phyloP scores from a whole-genome alignment of 2,329 filamentous ascomycete species.

The Phialocephala sp. region DNA sequence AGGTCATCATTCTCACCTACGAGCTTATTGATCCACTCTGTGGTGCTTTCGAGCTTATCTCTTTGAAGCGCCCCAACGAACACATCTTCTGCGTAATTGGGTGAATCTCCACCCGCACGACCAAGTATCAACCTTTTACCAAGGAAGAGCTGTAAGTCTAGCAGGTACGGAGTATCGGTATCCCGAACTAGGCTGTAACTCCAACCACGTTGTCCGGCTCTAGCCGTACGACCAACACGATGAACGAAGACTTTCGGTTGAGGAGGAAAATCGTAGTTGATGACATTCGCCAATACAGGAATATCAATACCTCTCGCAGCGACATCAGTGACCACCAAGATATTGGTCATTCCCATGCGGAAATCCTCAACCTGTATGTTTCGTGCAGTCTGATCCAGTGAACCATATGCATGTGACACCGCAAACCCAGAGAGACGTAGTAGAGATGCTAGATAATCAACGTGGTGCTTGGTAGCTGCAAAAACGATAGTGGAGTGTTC shows the following conservation, averaged over 20 bases:
- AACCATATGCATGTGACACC: conserved; percentile 93
- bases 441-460: conserved; percentile 88
- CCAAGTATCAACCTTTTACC: conserved; percentile 83
- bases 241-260: conserved; percentile 98
- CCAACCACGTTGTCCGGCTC: conserved; percentile 93
- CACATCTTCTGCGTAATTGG: conserved; percentile 82
- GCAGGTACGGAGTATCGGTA: conserved; percentile 85
- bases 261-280: conserved; percentile 98
- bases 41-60: conserved; percentile 73
- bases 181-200: conserved; percentile 91
- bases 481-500: conserved; percentile 95
- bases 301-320: conserved; percentile 98
- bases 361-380: conserved; percentile 93
- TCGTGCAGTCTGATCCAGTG: conserved; percentile 90
- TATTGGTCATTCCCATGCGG: conserved; percentile 80
- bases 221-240: conserved; percentile 91
- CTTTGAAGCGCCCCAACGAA: conserved; percentile 79
- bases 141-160: conserved; percentile 94
- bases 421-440: conserved; percentile 83
- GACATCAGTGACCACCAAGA: conserved; percentile 95
- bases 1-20: conserved; percentile 79
- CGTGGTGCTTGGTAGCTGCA: conserved; percentile 93
- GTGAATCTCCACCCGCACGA: conserved; percentile 60
- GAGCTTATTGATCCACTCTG: conserved; percentile 84
- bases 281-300: conserved; percentile 91